A percentile compares a stretch with the other conserved stretches of the same genome.
Evolutionary conservation across 2,329 filamentous ascomycete species (phyloP).

Genomic region (Trichoderma koningiopsis): DNA sequence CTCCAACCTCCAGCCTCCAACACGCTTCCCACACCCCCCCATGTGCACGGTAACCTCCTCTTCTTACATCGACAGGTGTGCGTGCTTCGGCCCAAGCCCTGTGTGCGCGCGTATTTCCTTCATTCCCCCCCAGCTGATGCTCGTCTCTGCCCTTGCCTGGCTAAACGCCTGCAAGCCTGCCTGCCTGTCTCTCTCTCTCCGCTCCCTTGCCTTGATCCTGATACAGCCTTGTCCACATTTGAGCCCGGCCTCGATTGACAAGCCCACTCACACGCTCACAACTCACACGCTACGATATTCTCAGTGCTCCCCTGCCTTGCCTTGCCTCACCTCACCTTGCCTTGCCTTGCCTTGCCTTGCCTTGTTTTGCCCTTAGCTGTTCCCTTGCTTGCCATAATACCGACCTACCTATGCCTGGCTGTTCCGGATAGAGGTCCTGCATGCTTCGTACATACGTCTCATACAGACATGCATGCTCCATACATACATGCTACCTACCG

Average conservation of each 20-base stretch:
- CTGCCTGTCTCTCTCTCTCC: neutral
- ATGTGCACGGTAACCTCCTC: neutral
- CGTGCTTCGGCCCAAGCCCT: conserved; percentile 9
- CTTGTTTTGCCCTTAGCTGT: neutral
- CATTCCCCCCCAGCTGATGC: conserved; percentile 2
- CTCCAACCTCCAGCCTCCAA: neutral
- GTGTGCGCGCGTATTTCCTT: conserved; percentile 21
- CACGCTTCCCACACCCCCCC: neutral
- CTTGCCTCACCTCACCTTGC: neutral
- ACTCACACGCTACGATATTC: neutral
- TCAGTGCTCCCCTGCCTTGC: conserved; percentile 8
- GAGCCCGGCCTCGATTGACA: conserved; percentile 21
- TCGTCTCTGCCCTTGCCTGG: conserved; percentile 5
- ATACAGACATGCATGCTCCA: conserved; percentile 3
- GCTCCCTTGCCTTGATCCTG: conserved; percentile 18
- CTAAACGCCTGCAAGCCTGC: neutral
- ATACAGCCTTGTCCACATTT: conserved; percentile 25
- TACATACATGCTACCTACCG: neutral
- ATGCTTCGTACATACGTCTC: neutral
- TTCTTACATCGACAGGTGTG: neutral
- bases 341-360: neutral
- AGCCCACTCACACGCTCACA: conserved; percentile 8
- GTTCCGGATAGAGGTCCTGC: conserved; percentile 4
- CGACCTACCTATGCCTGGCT: neutral
- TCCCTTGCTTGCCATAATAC: neutral